Evolutionary conservation across 495 filamentous ascomycete species (phyloP), one percentile per base, ranked within the genome.

Genomic region (Aspergillus funiculosus): DNA sequence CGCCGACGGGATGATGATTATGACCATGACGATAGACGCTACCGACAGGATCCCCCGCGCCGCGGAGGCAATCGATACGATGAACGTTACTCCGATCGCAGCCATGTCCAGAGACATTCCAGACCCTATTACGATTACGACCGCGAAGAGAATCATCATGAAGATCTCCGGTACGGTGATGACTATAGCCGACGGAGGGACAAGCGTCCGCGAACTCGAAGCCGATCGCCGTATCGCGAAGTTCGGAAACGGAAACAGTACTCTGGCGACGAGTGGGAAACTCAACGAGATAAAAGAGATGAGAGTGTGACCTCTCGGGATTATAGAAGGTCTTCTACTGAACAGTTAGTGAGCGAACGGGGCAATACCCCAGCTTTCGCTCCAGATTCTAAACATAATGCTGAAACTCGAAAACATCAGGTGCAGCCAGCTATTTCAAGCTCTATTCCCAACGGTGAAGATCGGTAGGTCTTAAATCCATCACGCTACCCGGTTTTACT

Each of bases 301-400:
- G 49, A 43, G 20, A 42, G 35, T 10, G 43, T 41, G 27, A 43
- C 53, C 27, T 53, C 53, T 26, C 46, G 43, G 34, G 58, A 58
- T 48, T 47, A 49, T 39, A 56, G 56, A 49, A 54, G 55, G 49
- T 52, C 70, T 59, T 71, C 63, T 52, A 66, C 59, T 64, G 73
- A 83, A 69, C 74, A 78, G 71, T 77, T 74, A 77, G 77, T 81
- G 79, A 83, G 75, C 77, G 79, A 83, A 71, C 69, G 77, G 73
- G 75, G 73, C 66, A 69, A 68, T 54, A 54, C 70, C 64, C 68
- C 69, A 63, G 63, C 69, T 66, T 63, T 66, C 66, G 69, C 73
- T 80, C 77, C 52, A 64, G 55, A 63, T 74, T 58, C 65, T 59
- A 81, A 71, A 73, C 68, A 69, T 58, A 64, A 81, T 68, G 75